Conservation (phyloP, 306 rosid species). For the Vigna reflexopilosa region DNA sequence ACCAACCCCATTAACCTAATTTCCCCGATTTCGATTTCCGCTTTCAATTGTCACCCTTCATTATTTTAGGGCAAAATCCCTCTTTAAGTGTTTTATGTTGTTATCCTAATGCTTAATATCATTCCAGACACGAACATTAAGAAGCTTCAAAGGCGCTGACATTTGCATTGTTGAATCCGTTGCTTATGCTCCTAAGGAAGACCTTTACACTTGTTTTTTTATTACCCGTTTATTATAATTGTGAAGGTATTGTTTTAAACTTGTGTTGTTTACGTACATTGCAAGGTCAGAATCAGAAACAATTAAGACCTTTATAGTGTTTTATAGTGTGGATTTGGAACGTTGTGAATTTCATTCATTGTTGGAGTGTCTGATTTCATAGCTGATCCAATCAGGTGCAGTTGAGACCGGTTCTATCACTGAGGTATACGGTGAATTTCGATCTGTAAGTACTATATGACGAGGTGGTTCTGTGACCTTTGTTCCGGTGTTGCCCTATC, state of each 20-base stretch:
- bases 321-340: background rate
- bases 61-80: too few species aligned
- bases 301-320: background rate
- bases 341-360: background rate
- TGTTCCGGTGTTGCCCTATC: background rate
- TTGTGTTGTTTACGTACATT: constrained; percentile 55
- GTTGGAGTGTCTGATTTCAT: constrained; percentile 19
- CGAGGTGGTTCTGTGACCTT: background rate
- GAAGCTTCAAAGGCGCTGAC: constrained; percentile 91
- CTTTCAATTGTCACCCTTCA: background rate
- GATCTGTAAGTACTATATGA: constrained; percentile 51
- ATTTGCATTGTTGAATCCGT: constrained; percentile 89
- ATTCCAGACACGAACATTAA: constrained; percentile 71
- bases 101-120: constrained; percentile 22
- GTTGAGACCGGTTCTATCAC: constrained; percentile 95
- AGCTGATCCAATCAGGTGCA: constrained; percentile 72
- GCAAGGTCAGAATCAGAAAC: constrained; percentile 60
- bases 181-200: constrained; percentile 88
- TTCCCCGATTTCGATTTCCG: constrained; percentile 4
- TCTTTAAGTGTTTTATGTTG: too few species aligned
- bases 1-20: background rate
- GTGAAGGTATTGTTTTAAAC: background rate
- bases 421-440: constrained; percentile 93
- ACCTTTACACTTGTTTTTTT: constrained; percentile 35
- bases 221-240: constrained; percentile 26